Percentiles rank a stretch among this genome's conserved stretches.
Conservation (phyloP, 1,284 basidiomycete genomes). For the Malassezia vespertilionis region DNA sequence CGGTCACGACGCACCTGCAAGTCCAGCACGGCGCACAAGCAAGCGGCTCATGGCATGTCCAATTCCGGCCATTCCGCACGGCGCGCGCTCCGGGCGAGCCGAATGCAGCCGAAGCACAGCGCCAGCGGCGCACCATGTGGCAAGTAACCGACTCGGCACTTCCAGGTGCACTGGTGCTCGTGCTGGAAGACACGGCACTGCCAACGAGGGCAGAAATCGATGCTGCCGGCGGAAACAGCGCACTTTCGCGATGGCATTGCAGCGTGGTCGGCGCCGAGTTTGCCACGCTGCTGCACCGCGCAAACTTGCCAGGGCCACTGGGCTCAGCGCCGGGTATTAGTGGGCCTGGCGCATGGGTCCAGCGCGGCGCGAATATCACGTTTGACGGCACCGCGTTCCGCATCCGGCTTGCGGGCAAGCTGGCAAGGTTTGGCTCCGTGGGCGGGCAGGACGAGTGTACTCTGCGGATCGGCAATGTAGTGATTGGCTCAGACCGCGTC, state of each 20-base stretch:
- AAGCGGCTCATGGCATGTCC: conserved; percentile 10
- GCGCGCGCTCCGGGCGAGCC: neutral
- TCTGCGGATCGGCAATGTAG: conserved; percentile 13
- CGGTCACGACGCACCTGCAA: conserved; percentile 10
- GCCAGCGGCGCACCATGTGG: conserved; percentile 14
- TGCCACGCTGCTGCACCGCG: conserved; percentile 9
- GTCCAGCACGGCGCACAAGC: conserved; percentile 10
- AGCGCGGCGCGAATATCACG: conserved; percentile 26
- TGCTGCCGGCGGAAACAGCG: neutral
- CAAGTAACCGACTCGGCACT: conserved; percentile 7
- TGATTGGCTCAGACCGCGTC: conserved; percentile 14
- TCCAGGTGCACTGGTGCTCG: conserved; percentile 7
- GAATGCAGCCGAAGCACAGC: neutral
- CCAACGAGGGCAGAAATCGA: conserved; percentile 10
- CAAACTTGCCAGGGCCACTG: conserved; percentile 28
- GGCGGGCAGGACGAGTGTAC: conserved; percentile 14
- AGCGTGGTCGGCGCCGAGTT: conserved; percentile 12
- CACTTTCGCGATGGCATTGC: conserved; percentile 15
- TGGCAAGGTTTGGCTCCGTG: neutral
- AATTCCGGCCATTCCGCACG: conserved; percentile 9
- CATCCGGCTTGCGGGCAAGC: conserved; percentile 14
- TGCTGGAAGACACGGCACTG: conserved; percentile 10
- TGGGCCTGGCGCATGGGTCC: conserved; percentile 36
- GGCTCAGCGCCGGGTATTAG: conserved; percentile 29
- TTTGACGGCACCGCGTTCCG: conserved; percentile 31